A percentile compares a stretch with the other conserved stretches of the same genome.
These are phyloP conservation scores for Globisporangium nunn DNA, from an alignment of 352 stramenopile species.

Conservation along the genomic window DNA sequence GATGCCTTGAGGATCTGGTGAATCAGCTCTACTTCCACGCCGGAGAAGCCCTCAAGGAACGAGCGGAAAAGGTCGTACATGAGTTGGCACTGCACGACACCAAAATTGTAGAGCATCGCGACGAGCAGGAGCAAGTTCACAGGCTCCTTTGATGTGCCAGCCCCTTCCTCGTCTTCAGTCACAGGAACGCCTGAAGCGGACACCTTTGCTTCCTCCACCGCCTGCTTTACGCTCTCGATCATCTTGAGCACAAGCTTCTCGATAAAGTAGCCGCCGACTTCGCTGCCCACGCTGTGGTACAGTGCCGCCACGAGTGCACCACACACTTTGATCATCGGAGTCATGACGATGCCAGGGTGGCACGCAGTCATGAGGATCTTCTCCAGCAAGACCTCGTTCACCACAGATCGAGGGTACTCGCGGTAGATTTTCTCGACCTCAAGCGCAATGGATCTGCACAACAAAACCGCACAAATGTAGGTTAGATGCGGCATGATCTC, in stretches of 20 bases:
- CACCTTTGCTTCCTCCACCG: slow-evolving; percentile 10
- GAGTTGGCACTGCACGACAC: slow-evolving; percentile 83
- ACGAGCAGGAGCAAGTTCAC: slow-evolving; percentile 85
- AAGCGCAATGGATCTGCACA: slow-evolving; percentile 46
- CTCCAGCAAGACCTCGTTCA: slow-evolving; percentile 68
- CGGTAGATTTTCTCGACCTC: slow-evolving; percentile 81
- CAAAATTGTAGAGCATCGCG: slow-evolving; percentile 88
- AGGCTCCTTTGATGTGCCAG: slow-evolving; percentile 45
- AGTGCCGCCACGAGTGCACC: slow-evolving; percentile 59
- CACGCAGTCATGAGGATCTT: slow-evolving; percentile 60
- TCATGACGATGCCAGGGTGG: slow-evolving; percentile 67
- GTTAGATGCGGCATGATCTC: neutral
- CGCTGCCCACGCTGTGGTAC: slow-evolving; percentile 71
- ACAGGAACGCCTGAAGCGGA: slow-evolving; percentile 10
- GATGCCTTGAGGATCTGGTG: slow-evolving; percentile 80
- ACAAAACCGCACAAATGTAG: neutral
- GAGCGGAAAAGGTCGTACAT: slow-evolving; percentile 88
- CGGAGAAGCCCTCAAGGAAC: slow-evolving; percentile 68
- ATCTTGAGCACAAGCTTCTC: slow-evolving; percentile 69
- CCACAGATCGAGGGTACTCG: slow-evolving; percentile 52
- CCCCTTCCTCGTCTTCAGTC: slow-evolving; percentile 6
- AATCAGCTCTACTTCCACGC: slow-evolving; percentile 82
- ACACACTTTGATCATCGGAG: slow-evolving; percentile 68
- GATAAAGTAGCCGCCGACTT: slow-evolving; percentile 78
- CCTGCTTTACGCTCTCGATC: slow-evolving; percentile 27